Base-by-base conservation (phyloP, 192 early-diverging fungal genomes). In the Rhizophagus clarus region DNA sequence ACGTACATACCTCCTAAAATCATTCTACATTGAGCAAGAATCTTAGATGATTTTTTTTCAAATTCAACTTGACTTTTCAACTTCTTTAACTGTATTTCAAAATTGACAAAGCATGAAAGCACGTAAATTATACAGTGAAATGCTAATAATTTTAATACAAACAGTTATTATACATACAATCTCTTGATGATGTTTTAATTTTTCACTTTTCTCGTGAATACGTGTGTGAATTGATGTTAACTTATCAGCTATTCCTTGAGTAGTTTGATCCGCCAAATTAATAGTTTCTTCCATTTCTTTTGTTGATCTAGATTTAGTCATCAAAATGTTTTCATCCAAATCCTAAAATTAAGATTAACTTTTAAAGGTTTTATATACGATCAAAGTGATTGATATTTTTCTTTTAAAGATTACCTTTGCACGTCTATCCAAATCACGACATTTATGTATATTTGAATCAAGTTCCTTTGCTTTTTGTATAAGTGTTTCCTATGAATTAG, bases 61-160 rank as follows among this genome's bases (percentile, higher is more conserved):
- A 37, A n/a, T 66, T 77, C 75, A 34, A 77, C 62, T 77, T 64
- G 61, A 15, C 47, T 77, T 42, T 77, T 61, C 20, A 77, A 64
- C 11, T 17, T 45, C 34, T 0, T 66, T 20, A 77, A 42, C 75
- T 77, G n/a, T n/a, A 34, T 6, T 40, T 40, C 37, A 40, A 34
- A 34, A 34, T 34, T 34, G 22, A 34, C 4, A 76, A 42, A 15
- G 26, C 4, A 76, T 12, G 29, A 32, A 60, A n/a, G 34, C 20
- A 5, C 61, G 20, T 76, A 64, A 31, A n/a, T 64, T 14, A 64
- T 22, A 40, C 5, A 7, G 0, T 1, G 24, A 75, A 60, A 34
- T 14, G 20, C 61, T 5, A 47, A 12, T 29, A 61, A 24, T 10
- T 24, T 10, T 20, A 4, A 70, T 40, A 37, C 8, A 40, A 8